Conservation (phyloP, 164 flowering plant species). For the Vitis rotundifolia region DNA sequence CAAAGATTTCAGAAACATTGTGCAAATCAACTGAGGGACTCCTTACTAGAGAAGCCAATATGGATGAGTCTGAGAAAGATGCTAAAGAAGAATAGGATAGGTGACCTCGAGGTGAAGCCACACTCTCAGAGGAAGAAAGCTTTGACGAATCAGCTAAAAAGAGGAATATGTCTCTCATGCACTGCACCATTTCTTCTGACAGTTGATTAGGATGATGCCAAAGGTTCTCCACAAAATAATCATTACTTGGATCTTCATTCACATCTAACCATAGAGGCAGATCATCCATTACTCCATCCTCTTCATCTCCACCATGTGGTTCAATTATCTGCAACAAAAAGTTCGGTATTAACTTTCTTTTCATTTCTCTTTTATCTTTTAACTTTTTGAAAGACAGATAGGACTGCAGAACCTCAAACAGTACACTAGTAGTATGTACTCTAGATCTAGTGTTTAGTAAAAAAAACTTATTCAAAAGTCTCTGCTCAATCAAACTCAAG, state of each 20-base stretch:
- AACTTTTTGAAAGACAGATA: too few species aligned
- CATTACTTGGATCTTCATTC: constrained; percentile 8
- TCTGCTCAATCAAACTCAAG: too few species aligned
- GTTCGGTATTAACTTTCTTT: neutral
- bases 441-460: too few species aligned
- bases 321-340: constrained; percentile 9
- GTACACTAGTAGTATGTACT: too few species aligned
- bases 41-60: constrained; percentile 6
- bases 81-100: constrained; percentile 33
- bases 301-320: neutral
- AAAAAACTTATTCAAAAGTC: too few species aligned
- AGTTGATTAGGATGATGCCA: constrained; percentile 40
- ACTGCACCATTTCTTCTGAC: constrained; percentile 50
- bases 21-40: constrained; percentile 24
- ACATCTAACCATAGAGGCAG: neutral
- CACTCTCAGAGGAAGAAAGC: constrained; percentile 21
- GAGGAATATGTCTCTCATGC: constrained; percentile 48
- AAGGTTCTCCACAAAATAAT: constrained; percentile 22
- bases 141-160: constrained; percentile 40
- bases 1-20: constrained; percentile 18
- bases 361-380: too few species aligned
- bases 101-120: constrained; percentile 35
- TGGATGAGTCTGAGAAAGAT: constrained; percentile 32
- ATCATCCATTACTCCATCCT: neutral
- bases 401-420: too few species aligned